These are phyloP conservation scores for Phytophthora constricta DNA, from an alignment of 352 stramenopile genomes.

Conservation along the genomic window DNA sequence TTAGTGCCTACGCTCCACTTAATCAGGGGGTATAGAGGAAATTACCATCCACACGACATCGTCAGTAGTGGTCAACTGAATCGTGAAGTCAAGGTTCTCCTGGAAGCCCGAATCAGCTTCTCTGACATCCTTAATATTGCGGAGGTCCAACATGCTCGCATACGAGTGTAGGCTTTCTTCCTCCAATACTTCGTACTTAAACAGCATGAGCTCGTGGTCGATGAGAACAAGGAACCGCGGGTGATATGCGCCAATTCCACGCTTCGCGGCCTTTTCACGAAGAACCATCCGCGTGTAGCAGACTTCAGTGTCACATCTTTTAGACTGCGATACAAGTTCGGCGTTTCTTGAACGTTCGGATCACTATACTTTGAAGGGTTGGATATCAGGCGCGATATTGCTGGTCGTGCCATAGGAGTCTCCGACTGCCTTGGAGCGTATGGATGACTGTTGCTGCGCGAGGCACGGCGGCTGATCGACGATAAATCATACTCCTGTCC, in stretches of 20 bases:
- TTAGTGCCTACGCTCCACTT: conserved; percentile 21
- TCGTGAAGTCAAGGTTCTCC: conserved; percentile 87
- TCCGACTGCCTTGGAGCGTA: conserved; percentile 60
- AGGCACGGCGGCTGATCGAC: conserved; percentile 66
- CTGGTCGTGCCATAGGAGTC: conserved; percentile 59
- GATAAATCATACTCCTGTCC: conserved; percentile 85
- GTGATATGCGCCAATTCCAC: conserved; percentile 79
- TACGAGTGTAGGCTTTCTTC: conserved; percentile 73
- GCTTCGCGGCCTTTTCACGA: conserved; percentile 77
- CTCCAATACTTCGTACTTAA: conserved; percentile 88
- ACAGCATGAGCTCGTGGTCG: conserved; percentile 78
- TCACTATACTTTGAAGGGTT: conserved; percentile 82
- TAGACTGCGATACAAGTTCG: conserved; percentile 69
- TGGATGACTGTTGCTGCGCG: conserved; percentile 69
- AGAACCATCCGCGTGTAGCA: conserved; percentile 83
- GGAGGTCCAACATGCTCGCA: conserved; percentile 73
- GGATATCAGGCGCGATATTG: conserved; percentile 77
- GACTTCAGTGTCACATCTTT: conserved; percentile 79
- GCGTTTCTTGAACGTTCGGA: conserved; percentile 51
- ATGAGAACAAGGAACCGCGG: conserved; percentile 85
- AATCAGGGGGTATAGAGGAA: conserved; percentile 16
- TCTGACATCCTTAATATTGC: conserved; percentile 81
- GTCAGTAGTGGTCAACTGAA: conserved; percentile 78
- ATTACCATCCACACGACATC: conserved; percentile 84
- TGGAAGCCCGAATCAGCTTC: conserved; percentile 81